Percentiles rank a stretch among this genome's conserved stretches.
Conservation (phyloP, 345 rosid genomes). For the Citrus mangshanensis region DNA sequence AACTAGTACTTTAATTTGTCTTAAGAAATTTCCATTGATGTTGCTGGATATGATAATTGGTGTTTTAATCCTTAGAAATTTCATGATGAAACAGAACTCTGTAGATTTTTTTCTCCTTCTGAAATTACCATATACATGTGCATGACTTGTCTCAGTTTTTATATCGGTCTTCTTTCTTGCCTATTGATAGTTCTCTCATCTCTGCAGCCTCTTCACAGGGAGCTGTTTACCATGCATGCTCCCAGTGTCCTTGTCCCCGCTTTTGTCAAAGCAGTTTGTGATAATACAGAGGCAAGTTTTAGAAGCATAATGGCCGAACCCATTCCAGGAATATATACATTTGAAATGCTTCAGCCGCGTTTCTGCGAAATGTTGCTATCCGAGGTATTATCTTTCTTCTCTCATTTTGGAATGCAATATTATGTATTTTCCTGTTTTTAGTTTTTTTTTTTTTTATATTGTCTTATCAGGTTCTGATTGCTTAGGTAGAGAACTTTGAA, state of each 20-base stretch:
- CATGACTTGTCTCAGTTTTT: neutral
- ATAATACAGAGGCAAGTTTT: constrained; percentile 57
- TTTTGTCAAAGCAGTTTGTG: constrained; percentile 61
- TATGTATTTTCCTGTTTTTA: constrained; percentile 17
- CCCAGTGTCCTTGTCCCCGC: constrained; percentile 65
- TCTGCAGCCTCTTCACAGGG: constrained; percentile 72
- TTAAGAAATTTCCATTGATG: neutral
- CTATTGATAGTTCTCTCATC: constrained; percentile 14
- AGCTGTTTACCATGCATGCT: constrained; percentile 60
- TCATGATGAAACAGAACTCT: neutral
- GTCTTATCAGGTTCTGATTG: constrained; percentile 45
- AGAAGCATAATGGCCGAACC: constrained; percentile 60
- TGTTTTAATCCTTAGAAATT: neutral
- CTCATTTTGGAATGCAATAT: neutral
- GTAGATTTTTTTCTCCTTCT: neutral
- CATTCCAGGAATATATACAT: constrained; percentile 65
- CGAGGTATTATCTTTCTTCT: constrained; percentile 50
- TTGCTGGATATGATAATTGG: neutral
- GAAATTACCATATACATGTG: neutral
- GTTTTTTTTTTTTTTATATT: constrained; percentile 18
- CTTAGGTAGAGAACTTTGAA: constrained; percentile 86
- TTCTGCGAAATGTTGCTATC: constrained; percentile 67
- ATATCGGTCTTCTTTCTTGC: neutral
- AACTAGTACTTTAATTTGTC: neutral
- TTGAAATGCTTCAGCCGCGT: constrained; percentile 73